Evolutionary conservation across 1,139 yeast genomes (phyloP).

Genomic region (Suhomyces taliae): DNA sequence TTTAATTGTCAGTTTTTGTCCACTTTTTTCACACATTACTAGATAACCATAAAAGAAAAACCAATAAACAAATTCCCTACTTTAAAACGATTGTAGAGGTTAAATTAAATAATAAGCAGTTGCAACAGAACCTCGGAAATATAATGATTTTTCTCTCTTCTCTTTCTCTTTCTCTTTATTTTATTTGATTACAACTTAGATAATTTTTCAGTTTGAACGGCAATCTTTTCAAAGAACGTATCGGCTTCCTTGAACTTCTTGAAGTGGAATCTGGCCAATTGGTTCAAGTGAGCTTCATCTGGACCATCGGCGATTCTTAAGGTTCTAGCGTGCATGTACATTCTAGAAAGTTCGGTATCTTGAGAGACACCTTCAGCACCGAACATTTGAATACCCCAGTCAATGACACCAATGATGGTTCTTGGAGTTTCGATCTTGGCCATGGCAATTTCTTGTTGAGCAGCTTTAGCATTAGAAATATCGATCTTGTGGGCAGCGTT

Average conservation of each 20-base stretch:
- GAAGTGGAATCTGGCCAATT: conserved; percentile 52
- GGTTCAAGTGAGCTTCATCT: conserved; percentile 68
- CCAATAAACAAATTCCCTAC: neutral
- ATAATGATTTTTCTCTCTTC: neutral
- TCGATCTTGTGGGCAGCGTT: conserved; percentile 70
- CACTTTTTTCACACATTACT: no score
- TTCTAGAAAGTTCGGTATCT: conserved; percentile 60
- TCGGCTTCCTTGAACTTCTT: conserved; percentile 35
- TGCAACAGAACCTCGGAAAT: no score
- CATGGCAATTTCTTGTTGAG: conserved; percentile 62
- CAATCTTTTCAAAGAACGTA: conserved; percentile 31
- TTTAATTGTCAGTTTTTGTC: no score
- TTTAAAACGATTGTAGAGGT: neutral
- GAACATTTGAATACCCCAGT: conserved; percentile 68
- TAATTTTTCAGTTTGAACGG: conserved; percentile 21
- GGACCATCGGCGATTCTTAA: conserved; percentile 76
- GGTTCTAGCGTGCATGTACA: conserved; percentile 59
- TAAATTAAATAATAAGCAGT: no score
- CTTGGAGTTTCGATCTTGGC: conserved; percentile 71
- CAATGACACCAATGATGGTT: conserved; percentile 52
- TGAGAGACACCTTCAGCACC: conserved; percentile 72
- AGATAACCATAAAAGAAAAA: neutral
- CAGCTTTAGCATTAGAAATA: conserved; percentile 53
- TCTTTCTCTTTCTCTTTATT: neutral
- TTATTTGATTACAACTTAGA: conserved; percentile 24